phyloP scores from a whole-genome alignment of 805 yeast genomes.

The Candida golubevii region DNA sequence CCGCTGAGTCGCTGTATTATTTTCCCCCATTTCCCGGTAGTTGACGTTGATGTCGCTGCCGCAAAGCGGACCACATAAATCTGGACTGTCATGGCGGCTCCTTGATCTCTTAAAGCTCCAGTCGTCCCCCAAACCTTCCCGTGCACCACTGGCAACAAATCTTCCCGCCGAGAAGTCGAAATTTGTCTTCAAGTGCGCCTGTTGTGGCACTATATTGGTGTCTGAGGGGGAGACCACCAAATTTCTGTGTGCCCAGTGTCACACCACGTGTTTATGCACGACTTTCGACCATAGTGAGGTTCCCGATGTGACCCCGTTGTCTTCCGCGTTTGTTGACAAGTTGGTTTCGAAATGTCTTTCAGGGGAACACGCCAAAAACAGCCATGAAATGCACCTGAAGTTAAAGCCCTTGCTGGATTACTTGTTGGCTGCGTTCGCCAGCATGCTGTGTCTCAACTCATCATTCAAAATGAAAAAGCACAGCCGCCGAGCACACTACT shows the following conservation, averaged over 20 bases:
- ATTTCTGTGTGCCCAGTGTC: conserved; percentile 62
- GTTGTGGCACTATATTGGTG: conserved; percentile 36
- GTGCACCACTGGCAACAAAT: conserved; percentile 9
- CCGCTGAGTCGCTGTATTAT: background rate
- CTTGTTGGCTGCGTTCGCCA: conserved; percentile 45
- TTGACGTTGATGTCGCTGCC: conserved; percentile 3
- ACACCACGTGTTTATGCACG: conserved; percentile 39
- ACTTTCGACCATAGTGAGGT: conserved; percentile 7
- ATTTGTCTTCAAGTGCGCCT: conserved; percentile 28
- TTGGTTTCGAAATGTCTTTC: conserved; percentile 32
- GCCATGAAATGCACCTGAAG: conserved; percentile 25
- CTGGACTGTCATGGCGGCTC: conserved; percentile 23
- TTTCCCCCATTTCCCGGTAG: background rate
- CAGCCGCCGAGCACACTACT: conserved; percentile 32
- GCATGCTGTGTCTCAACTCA: conserved; percentile 42
- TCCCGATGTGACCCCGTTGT: conserved; percentile 9
- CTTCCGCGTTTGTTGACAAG: conserved; percentile 30
- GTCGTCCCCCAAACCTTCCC: conserved; percentile 14
- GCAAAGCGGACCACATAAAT: conserved; percentile 11
- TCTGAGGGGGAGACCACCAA: conserved; percentile 25
- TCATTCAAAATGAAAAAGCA: conserved; percentile 44
- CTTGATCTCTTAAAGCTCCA: conserved; percentile 19
- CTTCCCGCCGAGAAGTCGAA: conserved; percentile 5
- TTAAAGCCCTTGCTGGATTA: conserved; percentile 50
- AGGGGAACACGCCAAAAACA: conserved; percentile 13